Conservation (phyloP, 148 eudicot genomes). For the Rhododendron ovatum region DNA sequence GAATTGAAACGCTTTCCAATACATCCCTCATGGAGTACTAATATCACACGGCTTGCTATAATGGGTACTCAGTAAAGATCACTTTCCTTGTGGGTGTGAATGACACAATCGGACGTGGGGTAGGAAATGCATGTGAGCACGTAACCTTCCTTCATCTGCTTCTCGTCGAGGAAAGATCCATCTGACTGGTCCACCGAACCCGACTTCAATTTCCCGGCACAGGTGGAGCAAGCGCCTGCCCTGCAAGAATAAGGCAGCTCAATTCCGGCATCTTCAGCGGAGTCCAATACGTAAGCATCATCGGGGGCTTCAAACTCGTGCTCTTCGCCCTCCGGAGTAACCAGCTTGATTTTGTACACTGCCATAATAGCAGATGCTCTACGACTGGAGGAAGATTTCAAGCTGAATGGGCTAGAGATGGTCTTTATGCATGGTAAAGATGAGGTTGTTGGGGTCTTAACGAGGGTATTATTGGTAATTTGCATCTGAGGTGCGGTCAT, state of each 20-base stretch:
- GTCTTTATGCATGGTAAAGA: constrained; percentile 29
- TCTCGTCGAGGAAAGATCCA: constrained; percentile 76
- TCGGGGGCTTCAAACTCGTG: constrained; percentile 66
- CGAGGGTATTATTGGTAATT: constrained; percentile 6
- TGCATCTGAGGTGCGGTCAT: constrained; percentile 19
- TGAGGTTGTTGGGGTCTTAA: constrained; percentile 18
- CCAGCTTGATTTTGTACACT: constrained; percentile 50
- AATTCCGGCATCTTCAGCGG: constrained; percentile 63
- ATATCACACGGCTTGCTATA: not conserved
- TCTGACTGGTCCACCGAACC: constrained; percentile 77
- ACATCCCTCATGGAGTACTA: not conserved
- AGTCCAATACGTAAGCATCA: constrained; percentile 60
- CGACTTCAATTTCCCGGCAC: constrained; percentile 48
- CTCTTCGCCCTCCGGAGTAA: constrained; percentile 58
- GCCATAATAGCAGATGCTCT: constrained; percentile 47
- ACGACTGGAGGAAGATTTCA: constrained; percentile 28
- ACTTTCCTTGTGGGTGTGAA: constrained; percentile 75
- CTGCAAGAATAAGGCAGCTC: constrained; percentile 83
- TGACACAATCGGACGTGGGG: constrained; percentile 64
- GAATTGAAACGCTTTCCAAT: not conserved
- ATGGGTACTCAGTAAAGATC: constrained; percentile 46
- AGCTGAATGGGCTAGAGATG: constrained; percentile 35
- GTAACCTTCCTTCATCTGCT: constrained; percentile 55
- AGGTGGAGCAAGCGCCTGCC: constrained; percentile 82
- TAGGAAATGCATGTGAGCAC: constrained; percentile 72